Conservation (phyloP, 2,329 filamentous ascomycete genomes). For the Cladosporium cucumerinum region DNA sequence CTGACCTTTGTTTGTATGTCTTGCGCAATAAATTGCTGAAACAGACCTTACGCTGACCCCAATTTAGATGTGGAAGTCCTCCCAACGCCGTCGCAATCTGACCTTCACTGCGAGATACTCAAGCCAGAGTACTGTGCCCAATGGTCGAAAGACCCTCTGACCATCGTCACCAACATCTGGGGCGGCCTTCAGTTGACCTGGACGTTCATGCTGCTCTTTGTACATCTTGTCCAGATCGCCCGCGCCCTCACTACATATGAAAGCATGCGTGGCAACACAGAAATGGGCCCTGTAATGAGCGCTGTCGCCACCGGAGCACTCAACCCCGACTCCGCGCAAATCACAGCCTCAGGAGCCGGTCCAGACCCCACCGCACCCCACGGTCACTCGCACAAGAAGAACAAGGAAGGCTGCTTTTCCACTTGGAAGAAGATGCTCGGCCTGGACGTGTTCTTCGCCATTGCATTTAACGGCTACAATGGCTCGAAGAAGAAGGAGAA, state of each 20-base stretch:
- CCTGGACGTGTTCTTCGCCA: slow-evolving; percentile 90
- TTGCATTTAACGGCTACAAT: slow-evolving; percentile 71
- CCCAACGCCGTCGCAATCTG: slow-evolving; percentile 46
- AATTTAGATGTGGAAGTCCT: slow-evolving; percentile 38
- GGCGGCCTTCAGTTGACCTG: slow-evolving; percentile 80
- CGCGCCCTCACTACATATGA: slow-evolving; percentile 95
- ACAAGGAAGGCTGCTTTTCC: slow-evolving; percentile 65
- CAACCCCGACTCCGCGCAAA: slow-evolving; percentile 64
- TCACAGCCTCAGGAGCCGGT: slow-evolving; percentile 63
- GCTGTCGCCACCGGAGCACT: slow-evolving; percentile 71
- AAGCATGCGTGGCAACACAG: slow-evolving; percentile 77
- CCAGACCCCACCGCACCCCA: slow-evolving; percentile 51
- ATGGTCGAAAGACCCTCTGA: slow-evolving; percentile 79
- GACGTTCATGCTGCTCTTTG: slow-evolving; percentile 95
- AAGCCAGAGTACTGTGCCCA: slow-evolving; percentile 71
- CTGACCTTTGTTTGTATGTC: slow-evolving; percentile 68
- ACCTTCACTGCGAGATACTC: slow-evolving; percentile 66
- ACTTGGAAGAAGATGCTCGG: slow-evolving; percentile 83
- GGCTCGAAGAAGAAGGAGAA: slow-evolving; percentile 44
- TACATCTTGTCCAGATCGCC: slow-evolving; percentile 88
- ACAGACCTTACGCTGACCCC: slow-evolving; percentile 27
- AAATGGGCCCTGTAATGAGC: slow-evolving; percentile 61
- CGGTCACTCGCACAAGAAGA: slow-evolving; percentile 43
- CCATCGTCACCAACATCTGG: slow-evolving; percentile 77
- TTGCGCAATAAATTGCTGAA: slow-evolving; percentile 31